Conservation (phyloP, 2,329 filamentous ascomycete genomes). For the Colletotrichum filicis region DNA sequence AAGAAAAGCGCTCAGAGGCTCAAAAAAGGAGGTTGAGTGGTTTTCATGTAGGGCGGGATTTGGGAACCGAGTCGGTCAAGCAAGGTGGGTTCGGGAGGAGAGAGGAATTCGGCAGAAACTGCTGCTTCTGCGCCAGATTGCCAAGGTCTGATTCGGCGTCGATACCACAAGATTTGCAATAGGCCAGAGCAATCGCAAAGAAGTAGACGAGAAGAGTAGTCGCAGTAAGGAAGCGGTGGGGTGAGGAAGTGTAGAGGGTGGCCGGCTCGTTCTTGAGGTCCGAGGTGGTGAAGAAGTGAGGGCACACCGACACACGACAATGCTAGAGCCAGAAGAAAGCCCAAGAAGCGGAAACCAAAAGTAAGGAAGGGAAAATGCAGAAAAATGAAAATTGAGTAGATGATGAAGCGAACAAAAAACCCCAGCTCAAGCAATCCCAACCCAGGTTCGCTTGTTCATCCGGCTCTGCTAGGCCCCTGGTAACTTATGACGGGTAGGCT, state of each 20-base stretch:
- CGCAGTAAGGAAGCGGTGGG: neutral
- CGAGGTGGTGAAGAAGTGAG: neutral
- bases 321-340: neutral
- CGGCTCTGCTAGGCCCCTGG: constrained; percentile 28
- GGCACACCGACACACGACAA: neutral
- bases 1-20: neutral
- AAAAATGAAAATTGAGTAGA: constrained; percentile 10
- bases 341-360: neutral
- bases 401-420: constrained; percentile 14
- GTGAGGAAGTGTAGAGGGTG: neutral
- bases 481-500: constrained; percentile 25
- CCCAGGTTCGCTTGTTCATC: constrained; percentile 15
- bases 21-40: neutral
- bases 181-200: neutral
- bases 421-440: constrained; percentile 18
- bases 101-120: neutral
- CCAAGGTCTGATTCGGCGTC: neutral
- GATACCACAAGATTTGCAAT: neutral
- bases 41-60: constrained; percentile 24
- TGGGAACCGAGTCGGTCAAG: neutral
- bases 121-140: neutral
- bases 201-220: neutral
- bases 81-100: constrained; percentile 1
- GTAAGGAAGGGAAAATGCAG: neutral
- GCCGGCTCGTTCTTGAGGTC: neutral